Conservation (phyloP, 352 stramenopile genomes). For the Phytophthora fragariae region DNA sequence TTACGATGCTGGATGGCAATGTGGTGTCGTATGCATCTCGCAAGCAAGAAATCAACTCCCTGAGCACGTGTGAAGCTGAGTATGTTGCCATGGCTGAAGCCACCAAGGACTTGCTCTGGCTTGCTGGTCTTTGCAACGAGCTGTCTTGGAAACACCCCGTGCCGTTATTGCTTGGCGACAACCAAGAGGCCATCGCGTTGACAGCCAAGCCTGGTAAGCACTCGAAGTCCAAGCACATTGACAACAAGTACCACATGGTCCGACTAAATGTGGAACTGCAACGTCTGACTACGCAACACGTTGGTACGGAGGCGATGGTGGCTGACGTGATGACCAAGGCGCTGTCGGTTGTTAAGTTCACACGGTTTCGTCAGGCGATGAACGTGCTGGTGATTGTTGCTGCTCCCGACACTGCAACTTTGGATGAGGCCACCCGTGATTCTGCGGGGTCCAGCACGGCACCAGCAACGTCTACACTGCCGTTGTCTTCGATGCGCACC, state of each 20-base stretch:
- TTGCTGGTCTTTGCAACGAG: constrained; percentile 16
- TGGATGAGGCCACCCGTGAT: background rate
- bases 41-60: constrained; percentile 39
- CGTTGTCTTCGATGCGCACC: background rate
- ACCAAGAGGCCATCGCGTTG: constrained; percentile 7
- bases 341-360: constrained; percentile 30
- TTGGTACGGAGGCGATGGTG: constrained; percentile 28
- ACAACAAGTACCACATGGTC: constrained; percentile 36
- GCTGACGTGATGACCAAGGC: constrained; percentile 41
- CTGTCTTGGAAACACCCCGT: constrained; percentile 14
- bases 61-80: constrained; percentile 38
- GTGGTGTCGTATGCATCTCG: constrained; percentile 32
- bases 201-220: constrained; percentile 11
- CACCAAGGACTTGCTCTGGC: constrained; percentile 28
- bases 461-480: background rate
- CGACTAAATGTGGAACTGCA: constrained; percentile 13
- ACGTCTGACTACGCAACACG: constrained; percentile 5
- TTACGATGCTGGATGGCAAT: constrained; percentile 28
- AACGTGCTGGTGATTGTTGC: constrained; percentile 26
- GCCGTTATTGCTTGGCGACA: constrained; percentile 19
- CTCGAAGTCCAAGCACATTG: constrained; percentile 35
- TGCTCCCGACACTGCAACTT: background rate
- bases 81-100: constrained; percentile 44
- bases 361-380: constrained; percentile 14
- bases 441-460: background rate